Evolutionary conservation across 192 early-diverging fungal species (phyloP).

Genomic region (Gamsiella multidivaricata): DNA sequence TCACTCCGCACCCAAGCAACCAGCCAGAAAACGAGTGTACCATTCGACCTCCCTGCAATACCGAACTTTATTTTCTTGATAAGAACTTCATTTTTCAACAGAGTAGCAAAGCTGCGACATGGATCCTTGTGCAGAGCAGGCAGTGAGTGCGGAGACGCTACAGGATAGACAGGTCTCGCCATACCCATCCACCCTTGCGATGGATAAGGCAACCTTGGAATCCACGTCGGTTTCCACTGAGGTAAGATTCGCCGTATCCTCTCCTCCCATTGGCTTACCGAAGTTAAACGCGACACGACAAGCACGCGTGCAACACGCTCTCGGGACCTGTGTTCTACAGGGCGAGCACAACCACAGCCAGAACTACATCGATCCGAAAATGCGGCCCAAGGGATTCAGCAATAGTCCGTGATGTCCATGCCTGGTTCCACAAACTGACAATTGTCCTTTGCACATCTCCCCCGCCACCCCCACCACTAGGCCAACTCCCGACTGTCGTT

Average conservation of each 20-base stretch:
- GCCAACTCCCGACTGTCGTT: constrained; percentile 25
- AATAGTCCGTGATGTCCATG: too few relatives aligned
- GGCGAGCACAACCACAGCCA: too few relatives aligned
- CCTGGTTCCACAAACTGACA: constrained; percentile 1
- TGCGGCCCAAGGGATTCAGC: too few relatives aligned
- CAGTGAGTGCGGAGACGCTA: background rate
- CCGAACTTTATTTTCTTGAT: too few relatives aligned
- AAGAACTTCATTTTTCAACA: too few relatives aligned
- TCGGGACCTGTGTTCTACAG: too few relatives aligned
- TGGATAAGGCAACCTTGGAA: too few relatives aligned
- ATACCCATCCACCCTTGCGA: background rate
- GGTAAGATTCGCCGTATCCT: background rate
- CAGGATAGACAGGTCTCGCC: background rate
- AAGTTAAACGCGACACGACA: background rate
- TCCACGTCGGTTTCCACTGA: too few relatives aligned
- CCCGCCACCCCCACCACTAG: background rate
- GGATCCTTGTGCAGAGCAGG: background rate
- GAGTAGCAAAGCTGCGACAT: background rate
- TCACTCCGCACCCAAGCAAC: too few relatives aligned
- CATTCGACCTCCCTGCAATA: too few relatives aligned
- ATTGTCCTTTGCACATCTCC: background rate
- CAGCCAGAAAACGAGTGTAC: too few relatives aligned
- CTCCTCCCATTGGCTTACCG: background rate
- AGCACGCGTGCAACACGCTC: background rate
- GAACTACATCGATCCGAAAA: too few relatives aligned